Percentiles rank a stretch among this genome's conserved stretches.
phyloP scores from a whole-genome alignment of 2,329 filamentous ascomycete genomes.

The Graphilbum fragrans region DNA sequence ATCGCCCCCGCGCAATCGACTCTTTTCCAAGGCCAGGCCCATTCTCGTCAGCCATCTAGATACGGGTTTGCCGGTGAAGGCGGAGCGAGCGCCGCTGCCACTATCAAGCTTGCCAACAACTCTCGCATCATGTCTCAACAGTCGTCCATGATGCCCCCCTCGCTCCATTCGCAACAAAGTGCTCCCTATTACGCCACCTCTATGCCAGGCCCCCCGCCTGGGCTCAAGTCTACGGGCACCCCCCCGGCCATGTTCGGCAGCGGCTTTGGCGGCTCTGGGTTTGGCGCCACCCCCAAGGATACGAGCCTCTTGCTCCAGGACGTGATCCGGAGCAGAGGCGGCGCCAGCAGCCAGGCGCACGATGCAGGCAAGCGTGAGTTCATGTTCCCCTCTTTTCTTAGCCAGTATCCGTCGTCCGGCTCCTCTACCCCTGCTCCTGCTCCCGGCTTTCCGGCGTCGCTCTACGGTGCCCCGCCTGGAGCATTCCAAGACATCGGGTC shows the following conservation, averaged over 20 bases:
- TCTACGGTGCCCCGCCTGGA: constrained; percentile 78
- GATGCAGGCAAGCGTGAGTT: constrained; percentile 97
- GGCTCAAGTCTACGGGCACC: constrained; percentile 87
- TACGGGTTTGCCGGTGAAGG: constrained; percentile 80
- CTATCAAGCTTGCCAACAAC: constrained; percentile 68
- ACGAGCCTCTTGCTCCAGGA: constrained; percentile 67
- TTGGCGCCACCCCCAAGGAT: constrained; percentile 61
- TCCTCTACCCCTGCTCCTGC: constrained; percentile 77
- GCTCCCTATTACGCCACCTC: constrained; percentile 72
- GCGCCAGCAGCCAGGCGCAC: constrained; percentile 58
- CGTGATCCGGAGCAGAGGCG: constrained; percentile 54
- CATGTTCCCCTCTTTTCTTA: constrained; percentile 75
- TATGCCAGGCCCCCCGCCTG: constrained; percentile 86
- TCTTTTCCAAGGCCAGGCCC: constrained; percentile 50
- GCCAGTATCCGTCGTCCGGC: constrained; percentile 72
- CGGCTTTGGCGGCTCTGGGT: constrained; percentile 62
- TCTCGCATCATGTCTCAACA: constrained; percentile 74
- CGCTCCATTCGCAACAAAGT: constrained; percentile 45
- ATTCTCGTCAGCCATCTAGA: constrained; percentile 73
- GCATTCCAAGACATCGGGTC: constrained; percentile 82
- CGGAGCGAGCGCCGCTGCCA: constrained; percentile 43
- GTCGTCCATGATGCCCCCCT: constrained; percentile 70
- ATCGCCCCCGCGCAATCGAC: constrained; percentile 8
- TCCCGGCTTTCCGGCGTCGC: constrained; percentile 81
- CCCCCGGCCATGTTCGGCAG: constrained; percentile 91